Base-by-base conservation (phyloP, 257 asterid species). In the Solanum ahanhuiri region DNA sequence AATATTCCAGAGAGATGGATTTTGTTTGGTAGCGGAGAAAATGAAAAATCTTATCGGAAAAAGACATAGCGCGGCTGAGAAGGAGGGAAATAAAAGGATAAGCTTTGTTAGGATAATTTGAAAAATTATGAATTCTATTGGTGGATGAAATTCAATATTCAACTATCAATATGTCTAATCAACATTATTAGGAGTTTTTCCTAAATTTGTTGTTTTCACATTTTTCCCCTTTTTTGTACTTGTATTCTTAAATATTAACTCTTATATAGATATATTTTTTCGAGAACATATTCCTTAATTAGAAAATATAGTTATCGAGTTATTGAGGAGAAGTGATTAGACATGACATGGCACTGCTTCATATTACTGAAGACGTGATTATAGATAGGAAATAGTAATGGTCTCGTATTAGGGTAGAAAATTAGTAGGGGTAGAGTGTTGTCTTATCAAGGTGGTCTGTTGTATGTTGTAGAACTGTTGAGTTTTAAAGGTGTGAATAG, bases 51-150 rank as follows among this genome's bases (percentile, higher is more conserved):
- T 91, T 91, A 41, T 89, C 88, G 23, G 91, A 90, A 39, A 89
- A 93, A 33, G 92, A 87, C 60, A 14, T 87, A 86, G 22, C 87
- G 92, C 58, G 87, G 91, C 91, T 87, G 90, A 30, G 91, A 79
- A 83, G 92, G 86, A 20, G 86, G 81, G 23, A 89, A 48, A n/a
- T 83, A 71, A 70, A 43, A 48, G 11, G 86, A 73, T 25, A 92
- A 86, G 83, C 37, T 77, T 43, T 7, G 90, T 82, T 85, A 60
- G 66, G 60, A 66, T 3, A 11, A 33, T 35, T 72, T 54, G 83
- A 22, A 75, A 58, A 70, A 88, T 2, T 90, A 75, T 12, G 25
- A 7, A 25, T 66, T 5, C 30, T 66, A 69, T 31, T 82, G 93
- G 57, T 85, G 86, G 85, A 77, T 41, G 88, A 89, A 72, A 86